phyloP scores from a whole-genome alignment of 192 early-diverging fungal genomes.

The Spinellus fusiger region DNA sequence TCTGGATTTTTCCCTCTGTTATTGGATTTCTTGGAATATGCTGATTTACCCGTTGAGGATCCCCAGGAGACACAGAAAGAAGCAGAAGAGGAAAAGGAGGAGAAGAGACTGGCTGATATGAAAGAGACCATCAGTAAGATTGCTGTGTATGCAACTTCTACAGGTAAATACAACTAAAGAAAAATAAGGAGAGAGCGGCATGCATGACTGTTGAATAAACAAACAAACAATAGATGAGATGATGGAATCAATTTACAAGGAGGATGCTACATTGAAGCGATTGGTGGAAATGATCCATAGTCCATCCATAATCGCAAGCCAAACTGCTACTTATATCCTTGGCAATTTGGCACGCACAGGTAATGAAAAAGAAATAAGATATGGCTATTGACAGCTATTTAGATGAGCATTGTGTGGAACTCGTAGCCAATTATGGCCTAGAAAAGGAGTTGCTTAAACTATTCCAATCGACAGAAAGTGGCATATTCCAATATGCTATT shows the following conservation, averaged over 20 bases:
- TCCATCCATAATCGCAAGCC: slow-evolving; percentile 21
- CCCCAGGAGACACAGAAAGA: no score
- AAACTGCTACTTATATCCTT: slow-evolving; percentile 52
- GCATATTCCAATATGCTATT: slow-evolving; percentile 52
- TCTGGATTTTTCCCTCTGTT: slow-evolving; percentile 27
- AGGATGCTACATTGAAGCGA: slow-evolving; percentile 32
- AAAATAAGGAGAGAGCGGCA: no score
- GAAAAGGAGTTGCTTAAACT: slow-evolving; percentile 51
- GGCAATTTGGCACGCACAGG: slow-evolving; percentile 69
- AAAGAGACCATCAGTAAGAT: slow-evolving; percentile 39
- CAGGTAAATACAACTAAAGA: slow-evolving; percentile 29
- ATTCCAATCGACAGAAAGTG: slow-evolving; percentile 36
- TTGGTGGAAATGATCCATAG: slow-evolving; percentile 39
- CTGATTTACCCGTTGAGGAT: not conserved
- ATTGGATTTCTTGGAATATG: slow-evolving; percentile 38
- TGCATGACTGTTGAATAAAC: no score
- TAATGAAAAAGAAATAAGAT: no score
- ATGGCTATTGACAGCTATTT: not conserved
- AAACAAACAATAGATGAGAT: slow-evolving; percentile 37
- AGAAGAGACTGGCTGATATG: slow-evolving; percentile 40
- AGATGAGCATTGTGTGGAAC: slow-evolving; percentile 58
- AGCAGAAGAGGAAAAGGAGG: slow-evolving; percentile 40
- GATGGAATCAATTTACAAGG: slow-evolving; percentile 41
- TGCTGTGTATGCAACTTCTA: slow-evolving; percentile 37
- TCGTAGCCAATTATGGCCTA: slow-evolving; percentile 52